These are phyloP conservation scores for Musa acuminata DNA, from an alignment of 176 grass and related monocot species.

Conservation along the genomic window DNA sequence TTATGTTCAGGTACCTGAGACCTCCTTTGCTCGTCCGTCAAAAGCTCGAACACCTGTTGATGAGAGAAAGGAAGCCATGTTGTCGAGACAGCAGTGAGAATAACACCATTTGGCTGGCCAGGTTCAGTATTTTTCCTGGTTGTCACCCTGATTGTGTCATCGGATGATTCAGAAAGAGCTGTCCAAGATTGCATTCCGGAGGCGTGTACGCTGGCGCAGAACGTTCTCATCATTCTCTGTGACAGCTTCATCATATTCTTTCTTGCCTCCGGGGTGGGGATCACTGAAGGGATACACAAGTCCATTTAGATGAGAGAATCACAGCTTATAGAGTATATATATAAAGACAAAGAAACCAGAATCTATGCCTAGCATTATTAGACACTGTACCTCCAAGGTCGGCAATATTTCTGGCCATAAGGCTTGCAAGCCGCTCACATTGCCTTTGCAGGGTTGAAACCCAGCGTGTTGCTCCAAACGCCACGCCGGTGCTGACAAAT, in stretches of 20 bases:
- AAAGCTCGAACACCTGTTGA: constrained; percentile 74
- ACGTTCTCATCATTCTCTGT: constrained; percentile 70
- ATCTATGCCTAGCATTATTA: too few species aligned
- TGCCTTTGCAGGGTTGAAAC: constrained; percentile 78
- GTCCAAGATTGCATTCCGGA: constrained; percentile 78
- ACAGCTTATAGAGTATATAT: neutral
- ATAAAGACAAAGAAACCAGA: neutral
- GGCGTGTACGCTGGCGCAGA: constrained; percentile 61
- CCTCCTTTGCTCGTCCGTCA: constrained; percentile 77
- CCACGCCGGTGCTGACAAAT: constrained; percentile 40
- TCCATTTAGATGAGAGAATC: neutral
- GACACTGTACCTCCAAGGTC: constrained; percentile 61
- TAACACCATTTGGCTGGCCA: constrained; percentile 84
- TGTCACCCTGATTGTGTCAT: constrained; percentile 67
- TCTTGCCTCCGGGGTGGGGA: constrained; percentile 69
- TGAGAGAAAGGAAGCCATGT: constrained; percentile 83
- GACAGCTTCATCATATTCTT: constrained; percentile 97
- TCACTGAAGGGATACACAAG: constrained; percentile 24
- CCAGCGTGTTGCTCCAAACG: constrained; percentile 81
- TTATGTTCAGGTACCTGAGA: constrained; percentile 47
- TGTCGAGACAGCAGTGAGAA: constrained; percentile 82
- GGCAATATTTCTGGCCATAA: constrained; percentile 78
- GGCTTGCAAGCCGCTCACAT: constrained; percentile 79
- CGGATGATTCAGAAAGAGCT: constrained; percentile 53
- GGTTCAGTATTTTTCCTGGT: constrained; percentile 74